Conservation (phyloP, 2,329 filamentous ascomycete genomes). For the Phaeophleospora eucalypticola region DNA sequence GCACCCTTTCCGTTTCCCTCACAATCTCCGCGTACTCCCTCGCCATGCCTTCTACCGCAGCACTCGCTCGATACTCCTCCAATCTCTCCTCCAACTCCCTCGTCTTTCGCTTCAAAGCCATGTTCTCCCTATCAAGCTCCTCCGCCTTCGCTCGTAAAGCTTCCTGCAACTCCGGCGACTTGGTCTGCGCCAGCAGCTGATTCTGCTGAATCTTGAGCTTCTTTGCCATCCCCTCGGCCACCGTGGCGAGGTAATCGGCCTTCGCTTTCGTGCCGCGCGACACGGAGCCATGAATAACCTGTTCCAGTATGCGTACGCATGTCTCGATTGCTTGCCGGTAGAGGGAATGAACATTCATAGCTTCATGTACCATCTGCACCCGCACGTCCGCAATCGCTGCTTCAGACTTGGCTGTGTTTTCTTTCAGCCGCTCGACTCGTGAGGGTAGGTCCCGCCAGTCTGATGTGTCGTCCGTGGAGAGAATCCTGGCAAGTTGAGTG, state of each 20-base stretch:
- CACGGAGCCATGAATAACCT: conserved; percentile 44
- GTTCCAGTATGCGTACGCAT: conserved; percentile 44
- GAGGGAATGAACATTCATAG: conserved; percentile 32
- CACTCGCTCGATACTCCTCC: conserved; percentile 36
- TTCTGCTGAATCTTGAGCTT: conserved; percentile 35
- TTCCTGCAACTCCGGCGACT: conserved; percentile 23
- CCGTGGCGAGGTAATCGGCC: conserved; percentile 41
- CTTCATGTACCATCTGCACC: conserved; percentile 33
- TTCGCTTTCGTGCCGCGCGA: conserved; percentile 39
- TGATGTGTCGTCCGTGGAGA: conserved; percentile 9
- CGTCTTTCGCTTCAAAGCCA: conserved; percentile 31
- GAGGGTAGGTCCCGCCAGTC: conserved; percentile 13
- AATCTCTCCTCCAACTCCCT: conserved; percentile 33
- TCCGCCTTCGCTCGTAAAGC: conserved; percentile 33
- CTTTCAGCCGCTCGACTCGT: conserved; percentile 16
- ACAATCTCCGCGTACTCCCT: conserved; percentile 35
- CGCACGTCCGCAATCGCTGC: conserved; percentile 28
- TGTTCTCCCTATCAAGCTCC: conserved; percentile 30
- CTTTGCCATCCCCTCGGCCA: conserved; percentile 40
- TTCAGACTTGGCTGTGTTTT: conserved; percentile 17
- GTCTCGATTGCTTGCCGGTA: conserved; percentile 37
- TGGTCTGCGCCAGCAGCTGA: conserved; percentile 25
- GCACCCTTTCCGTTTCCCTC: conserved; percentile 26
- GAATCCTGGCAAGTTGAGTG: conserved; percentile 32
- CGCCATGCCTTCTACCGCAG: conserved; percentile 38